Percentiles rank a stretch among this genome's conserved stretches.
phyloP scores from a whole-genome alignment of 768 basidiomycete genomes.

The Leucogyrophana mollusca region DNA sequence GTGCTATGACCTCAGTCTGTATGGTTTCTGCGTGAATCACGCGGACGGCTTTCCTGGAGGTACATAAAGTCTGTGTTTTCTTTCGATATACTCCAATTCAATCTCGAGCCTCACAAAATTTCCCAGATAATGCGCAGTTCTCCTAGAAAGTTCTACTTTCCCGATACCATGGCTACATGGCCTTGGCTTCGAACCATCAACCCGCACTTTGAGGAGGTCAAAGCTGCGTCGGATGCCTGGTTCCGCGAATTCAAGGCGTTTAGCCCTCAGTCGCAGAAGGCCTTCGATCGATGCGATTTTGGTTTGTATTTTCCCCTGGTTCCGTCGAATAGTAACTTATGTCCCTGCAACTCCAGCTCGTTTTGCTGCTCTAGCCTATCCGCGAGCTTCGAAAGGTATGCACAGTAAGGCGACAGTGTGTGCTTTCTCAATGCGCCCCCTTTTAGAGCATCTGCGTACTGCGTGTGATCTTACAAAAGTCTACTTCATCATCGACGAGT shows the following conservation, averaged over 20 bases:
- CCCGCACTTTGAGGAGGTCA: conserved; percentile 32
- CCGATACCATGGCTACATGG: conserved; percentile 41
- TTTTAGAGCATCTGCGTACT: conserved; percentile 21
- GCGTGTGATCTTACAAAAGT: conserved; percentile 31
- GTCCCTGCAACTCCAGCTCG: conserved; percentile 1
- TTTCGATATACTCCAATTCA: no score
- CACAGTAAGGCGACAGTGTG: no score
- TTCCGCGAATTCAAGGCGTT: conserved; percentile 36
- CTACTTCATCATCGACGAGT: conserved; percentile 31
- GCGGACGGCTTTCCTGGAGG: no score
- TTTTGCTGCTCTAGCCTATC: conserved; percentile 5
- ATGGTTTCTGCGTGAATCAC: no score
- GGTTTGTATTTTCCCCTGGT: conserved; percentile 17
- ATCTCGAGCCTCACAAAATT: no score
- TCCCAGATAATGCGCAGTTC: background rate
- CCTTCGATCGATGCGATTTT: conserved; percentile 43
- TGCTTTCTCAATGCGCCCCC: no score
- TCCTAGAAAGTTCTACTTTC: conserved; percentile 22
- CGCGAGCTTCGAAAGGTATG: conserved; percentile 5
- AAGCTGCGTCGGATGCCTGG: conserved; percentile 38
- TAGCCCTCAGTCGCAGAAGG: conserved; percentile 30
- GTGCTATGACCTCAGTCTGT: no score
- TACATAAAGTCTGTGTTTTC: no score
- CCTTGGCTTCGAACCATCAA: conserved; percentile 43
- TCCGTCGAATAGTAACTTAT: no score